These are phyloP conservation scores for Spirogloea muscicola DNA, from an alignment of 139 green algal genomes.

Conservation along the genomic window DNA sequence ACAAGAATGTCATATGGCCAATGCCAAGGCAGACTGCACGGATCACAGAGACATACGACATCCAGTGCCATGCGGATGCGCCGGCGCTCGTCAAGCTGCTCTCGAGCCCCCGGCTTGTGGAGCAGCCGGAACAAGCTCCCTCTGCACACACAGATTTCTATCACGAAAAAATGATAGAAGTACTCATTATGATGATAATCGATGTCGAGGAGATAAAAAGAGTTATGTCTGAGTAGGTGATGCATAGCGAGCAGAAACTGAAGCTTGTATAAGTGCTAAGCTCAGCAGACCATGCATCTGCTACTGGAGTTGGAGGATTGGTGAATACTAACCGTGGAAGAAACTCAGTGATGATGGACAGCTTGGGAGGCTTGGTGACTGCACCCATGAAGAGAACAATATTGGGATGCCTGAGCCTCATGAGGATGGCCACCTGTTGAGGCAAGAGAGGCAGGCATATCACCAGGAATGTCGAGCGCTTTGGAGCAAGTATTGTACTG, in stretches of 20 bases:
- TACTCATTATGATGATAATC: no score
- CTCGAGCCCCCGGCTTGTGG: slow-evolving; percentile 10
- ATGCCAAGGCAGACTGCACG: neutral
- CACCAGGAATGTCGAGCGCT: no score
- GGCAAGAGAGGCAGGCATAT: no score
- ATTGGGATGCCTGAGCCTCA: slow-evolving; percentile 46
- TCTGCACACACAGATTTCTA: slow-evolving; percentile 6
- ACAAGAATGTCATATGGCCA: neutral
- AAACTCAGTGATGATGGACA: slow-evolving; percentile 74
- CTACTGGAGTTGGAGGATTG: no score
- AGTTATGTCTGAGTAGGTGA: no score
- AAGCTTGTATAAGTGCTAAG: no score
- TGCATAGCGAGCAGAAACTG: no score
- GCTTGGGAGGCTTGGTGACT: slow-evolving; percentile 52
- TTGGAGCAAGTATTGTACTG: no score
- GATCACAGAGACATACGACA: slow-evolving; percentile 24
- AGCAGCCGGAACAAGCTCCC: slow-evolving; percentile 44
- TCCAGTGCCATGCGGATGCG: slow-evolving; percentile 49
- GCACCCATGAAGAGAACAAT: slow-evolving; percentile 53
- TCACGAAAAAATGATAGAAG: no score
- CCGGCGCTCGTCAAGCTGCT: slow-evolving; percentile 14
- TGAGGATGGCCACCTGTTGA: slow-evolving; percentile 48
- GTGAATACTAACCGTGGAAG: slow-evolving; percentile 22
- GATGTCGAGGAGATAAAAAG: no score
- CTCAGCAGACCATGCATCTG: no score